A percentile compares a stretch with the other conserved stretches of the same genome.
Conservation (phyloP, 2,329 filamentous ascomycete species). For the Tricladium varicosporioides region DNA sequence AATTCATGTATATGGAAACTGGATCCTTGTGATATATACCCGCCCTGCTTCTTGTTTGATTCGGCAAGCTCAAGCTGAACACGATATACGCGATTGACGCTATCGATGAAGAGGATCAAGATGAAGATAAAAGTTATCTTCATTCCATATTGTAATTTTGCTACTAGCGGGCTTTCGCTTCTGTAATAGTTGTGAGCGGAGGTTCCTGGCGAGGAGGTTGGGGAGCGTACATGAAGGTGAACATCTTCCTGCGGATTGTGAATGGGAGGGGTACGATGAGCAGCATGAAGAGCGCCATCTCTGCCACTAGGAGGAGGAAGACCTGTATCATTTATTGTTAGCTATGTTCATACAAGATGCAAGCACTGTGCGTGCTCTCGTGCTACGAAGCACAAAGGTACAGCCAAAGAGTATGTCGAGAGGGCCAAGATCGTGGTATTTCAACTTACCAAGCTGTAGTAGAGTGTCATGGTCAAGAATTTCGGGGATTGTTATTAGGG, state of each 20-base stretch:
- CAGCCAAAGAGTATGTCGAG: not conserved
- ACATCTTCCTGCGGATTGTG: conserved; percentile 43
- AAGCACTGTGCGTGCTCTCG: not conserved
- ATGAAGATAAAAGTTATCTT: conserved; percentile 99
- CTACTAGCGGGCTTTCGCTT: conserved; percentile 54
- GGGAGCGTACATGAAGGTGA: conserved; percentile 83
- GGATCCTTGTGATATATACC: conserved; percentile 22
- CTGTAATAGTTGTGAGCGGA: conserved; percentile 23
- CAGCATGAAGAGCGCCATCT: conserved; percentile 79
- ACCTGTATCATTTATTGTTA: conserved; percentile 52
- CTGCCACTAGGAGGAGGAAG: conserved; percentile 76
- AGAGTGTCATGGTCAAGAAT: conserved; percentile 46
- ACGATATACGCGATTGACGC: conserved; percentile 91
- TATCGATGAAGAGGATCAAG: conserved; percentile 95
- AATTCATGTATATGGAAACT: conserved; percentile 16
- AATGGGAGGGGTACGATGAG: conserved; percentile 88
- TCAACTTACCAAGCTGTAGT: conserved; percentile 47
- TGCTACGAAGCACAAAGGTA: not conserved
- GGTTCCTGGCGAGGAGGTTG: conserved; percentile 31
- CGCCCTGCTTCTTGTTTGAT: conserved; percentile 58
- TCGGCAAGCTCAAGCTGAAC: conserved; percentile 85
- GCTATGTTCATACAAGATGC: not conserved
- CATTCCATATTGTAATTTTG: conserved; percentile 94
- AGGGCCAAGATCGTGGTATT: not conserved
- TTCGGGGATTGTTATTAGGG: conserved; percentile 10